These are phyloP conservation scores for Cornus controversa DNA, from an alignment of 148 eudicot genomes.

Conservation along the genomic window DNA sequence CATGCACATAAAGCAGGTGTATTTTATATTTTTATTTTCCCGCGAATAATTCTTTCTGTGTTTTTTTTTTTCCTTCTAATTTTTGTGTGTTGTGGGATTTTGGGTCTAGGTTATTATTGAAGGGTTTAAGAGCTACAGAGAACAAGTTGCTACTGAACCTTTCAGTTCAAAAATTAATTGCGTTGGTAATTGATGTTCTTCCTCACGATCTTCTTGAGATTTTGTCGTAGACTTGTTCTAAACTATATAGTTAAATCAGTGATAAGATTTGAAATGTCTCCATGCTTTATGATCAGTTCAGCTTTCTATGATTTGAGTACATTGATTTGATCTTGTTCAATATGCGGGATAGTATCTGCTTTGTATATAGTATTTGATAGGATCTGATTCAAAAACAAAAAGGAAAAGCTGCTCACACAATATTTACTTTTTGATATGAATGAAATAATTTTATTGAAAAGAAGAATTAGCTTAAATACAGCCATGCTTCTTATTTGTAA, in stretches of 20 bases:
- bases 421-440: neutral
- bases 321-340: too few relatives aligned
- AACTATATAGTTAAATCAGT: neutral
- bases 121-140: slow-evolving; percentile 97
- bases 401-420: too few relatives aligned
- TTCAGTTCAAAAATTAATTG: slow-evolving; percentile 94
- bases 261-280: too few relatives aligned
- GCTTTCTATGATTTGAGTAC: too few relatives aligned
- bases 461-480: neutral
- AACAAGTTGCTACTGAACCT: slow-evolving; percentile 83
- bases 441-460: too few relatives aligned
- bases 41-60: neutral
- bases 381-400: too few relatives aligned
- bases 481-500: neutral
- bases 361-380: too few relatives aligned
- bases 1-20: slow-evolving; percentile 73
- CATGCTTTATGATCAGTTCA: too few relatives aligned
- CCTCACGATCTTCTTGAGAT: neutral
- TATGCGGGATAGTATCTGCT: too few relatives aligned
- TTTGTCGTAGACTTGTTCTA: neutral
- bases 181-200: slow-evolving; percentile 60
- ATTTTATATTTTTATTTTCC: neutral
- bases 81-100: slow-evolving; percentile 12
- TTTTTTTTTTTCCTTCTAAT: neutral
- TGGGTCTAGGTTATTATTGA: slow-evolving; percentile 73